These are phyloP conservation scores for Diaporthe sp. DNA, from an alignment of 2,329 filamentous ascomycete genomes.

Conservation along the genomic window DNA sequence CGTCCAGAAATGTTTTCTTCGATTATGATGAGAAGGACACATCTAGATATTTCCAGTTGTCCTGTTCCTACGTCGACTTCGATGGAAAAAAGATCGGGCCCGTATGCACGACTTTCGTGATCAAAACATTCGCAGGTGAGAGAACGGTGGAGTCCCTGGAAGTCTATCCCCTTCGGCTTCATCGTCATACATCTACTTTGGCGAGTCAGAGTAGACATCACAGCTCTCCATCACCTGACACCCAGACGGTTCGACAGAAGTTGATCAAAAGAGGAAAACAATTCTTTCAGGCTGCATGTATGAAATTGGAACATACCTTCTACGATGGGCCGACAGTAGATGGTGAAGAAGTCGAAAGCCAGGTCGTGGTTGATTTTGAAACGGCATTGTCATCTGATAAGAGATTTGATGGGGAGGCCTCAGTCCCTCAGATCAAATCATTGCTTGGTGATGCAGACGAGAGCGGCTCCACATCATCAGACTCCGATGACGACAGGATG, in stretches of 20 bases:
- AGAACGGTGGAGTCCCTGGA: constrained; percentile 45
- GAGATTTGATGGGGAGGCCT: background rate
- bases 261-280: constrained; percentile 44
- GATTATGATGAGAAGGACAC: constrained; percentile 15
- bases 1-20: background rate
- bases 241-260: constrained; percentile 28
- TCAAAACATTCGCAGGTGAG: constrained; percentile 48
- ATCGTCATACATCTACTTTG: background rate
- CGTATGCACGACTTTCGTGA: constrained; percentile 43
- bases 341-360: constrained; percentile 50
- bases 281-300: constrained; percentile 43
- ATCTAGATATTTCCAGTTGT: constrained; percentile 28
- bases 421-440: background rate
- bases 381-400: constrained; percentile 42
- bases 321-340: constrained; percentile 47
- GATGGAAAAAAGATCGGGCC: constrained; percentile 50
- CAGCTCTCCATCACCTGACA: too few species aligned
- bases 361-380: constrained; percentile 52
- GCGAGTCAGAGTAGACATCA: too few species aligned
- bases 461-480: too few species aligned
- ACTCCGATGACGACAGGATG: too few species aligned
- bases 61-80: constrained; percentile 50
- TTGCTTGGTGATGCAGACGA: too few species aligned
- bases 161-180: constrained; percentile 47
- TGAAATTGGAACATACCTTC: constrained; percentile 47